Base-by-base conservation (phyloP, 805 yeast species). In the Lipomyces anomalus region DNA sequence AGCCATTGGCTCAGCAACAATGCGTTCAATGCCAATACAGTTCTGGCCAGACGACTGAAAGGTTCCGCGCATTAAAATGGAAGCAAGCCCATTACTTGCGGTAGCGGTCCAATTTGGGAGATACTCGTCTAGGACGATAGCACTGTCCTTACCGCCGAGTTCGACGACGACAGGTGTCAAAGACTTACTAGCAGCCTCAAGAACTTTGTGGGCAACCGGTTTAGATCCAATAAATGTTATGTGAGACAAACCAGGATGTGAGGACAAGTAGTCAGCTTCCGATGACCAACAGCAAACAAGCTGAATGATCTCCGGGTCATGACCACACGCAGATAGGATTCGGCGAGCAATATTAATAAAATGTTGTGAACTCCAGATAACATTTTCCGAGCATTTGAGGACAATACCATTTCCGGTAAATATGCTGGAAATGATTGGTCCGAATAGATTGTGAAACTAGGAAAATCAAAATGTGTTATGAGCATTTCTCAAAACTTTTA, bases 1-100 rank as follows among this genome's bases (percentile, higher is more conserved):
- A 22, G 79, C 76, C 35, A 70, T 69, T 4, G 83, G 84, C 37
- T 86, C 72, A 30, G 89, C 87, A 52, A 92, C 82, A 4, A 92
- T 94, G 47, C 98, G 74, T 67, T 92, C 99, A 44, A 92, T 84
- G 32, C 99, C 97, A 59, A 92, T 92, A 68, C 99, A 92, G 63
- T 92, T 92, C 67, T 92, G 99, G 9, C 99, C 99, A 0, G 95
- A 84, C 43, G 95, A 84, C 67, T 92, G 99, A 70, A 90, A 92
- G 0, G 95, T 82, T 29, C 98, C 99, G 60, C 99, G 75, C 82
- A 92, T 75, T 33, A 92, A 74, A 22, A 88, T 79, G 13, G 95
- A 85, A 0, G 95, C 80, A n/a, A 57, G 46, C 22, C 50, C 48
- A 53, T 80, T 78, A 51, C 76, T 69, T 33, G 75, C 81, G 22